Conservation (phyloP, 2,329 filamentous ascomycete species). For the Hymenoscyphus salicellus region DNA sequence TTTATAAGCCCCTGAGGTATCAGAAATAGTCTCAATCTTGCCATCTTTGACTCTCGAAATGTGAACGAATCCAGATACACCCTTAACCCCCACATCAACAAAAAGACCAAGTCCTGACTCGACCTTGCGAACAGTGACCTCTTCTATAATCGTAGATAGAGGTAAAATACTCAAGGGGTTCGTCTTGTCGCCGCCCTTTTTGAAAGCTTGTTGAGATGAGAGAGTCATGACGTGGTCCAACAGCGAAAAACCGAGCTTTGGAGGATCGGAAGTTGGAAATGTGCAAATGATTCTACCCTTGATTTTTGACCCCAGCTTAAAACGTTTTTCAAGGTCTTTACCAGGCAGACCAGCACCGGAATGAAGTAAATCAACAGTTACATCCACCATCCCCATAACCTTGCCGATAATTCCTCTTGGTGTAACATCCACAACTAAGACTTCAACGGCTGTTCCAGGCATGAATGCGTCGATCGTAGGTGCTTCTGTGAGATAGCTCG, state of each 20-base stretch:
- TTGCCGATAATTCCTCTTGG: slow-evolving; percentile 79
- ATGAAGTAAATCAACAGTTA: slow-evolving; percentile 86
- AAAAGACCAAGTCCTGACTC: slow-evolving; percentile 80
- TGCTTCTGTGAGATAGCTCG: slow-evolving; percentile 67
- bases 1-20: slow-evolving; percentile 74
- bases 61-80: slow-evolving; percentile 83
- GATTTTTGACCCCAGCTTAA: slow-evolving; percentile 78
- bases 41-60: slow-evolving; percentile 89
- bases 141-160: slow-evolving; percentile 72
- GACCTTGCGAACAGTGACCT: slow-evolving; percentile 76
- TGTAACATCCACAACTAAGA: slow-evolving; percentile 75
- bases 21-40: slow-evolving; percentile 79
- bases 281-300: slow-evolving; percentile 86
- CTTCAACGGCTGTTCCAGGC: slow-evolving; percentile 84
- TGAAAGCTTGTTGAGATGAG: slow-evolving; percentile 40
- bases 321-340: slow-evolving; percentile 70
- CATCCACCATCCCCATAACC: slow-evolving; percentile 86
- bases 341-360: slow-evolving; percentile 71
- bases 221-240: slow-evolving; percentile 79
- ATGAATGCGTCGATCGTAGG: slow-evolving; percentile 87
- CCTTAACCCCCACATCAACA: slow-evolving; percentile 64
- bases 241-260: slow-evolving; percentile 83
- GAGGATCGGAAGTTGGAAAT: slow-evolving; percentile 73
- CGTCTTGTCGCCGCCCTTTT: slow-evolving; percentile 45
- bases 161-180: slow-evolving; percentile 59